Evolutionary conservation across 495 filamentous ascomycete genomes (phyloP).

Genomic region (Bacidia gigantensis): DNA sequence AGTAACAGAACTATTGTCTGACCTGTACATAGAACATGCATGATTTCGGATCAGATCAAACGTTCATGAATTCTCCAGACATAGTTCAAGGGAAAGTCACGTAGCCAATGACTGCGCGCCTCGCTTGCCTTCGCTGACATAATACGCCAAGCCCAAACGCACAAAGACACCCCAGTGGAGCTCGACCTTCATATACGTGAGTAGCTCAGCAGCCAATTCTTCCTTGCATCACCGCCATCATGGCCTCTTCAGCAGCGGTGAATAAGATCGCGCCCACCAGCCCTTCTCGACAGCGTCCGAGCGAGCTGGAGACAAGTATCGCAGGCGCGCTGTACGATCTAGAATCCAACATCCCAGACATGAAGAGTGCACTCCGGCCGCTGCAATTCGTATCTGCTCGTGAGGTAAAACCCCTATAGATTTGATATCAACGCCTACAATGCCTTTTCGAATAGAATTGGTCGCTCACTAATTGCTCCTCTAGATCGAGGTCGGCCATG

Average conservation of each 20-base stretch:
- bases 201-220: background rate
- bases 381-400: conserved; percentile 94
- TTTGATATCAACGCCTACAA: background rate
- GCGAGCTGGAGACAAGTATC: conserved; percentile 88
- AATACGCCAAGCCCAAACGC: conserved; percentile 8
- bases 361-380: conserved; percentile 82
- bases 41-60: too few species aligned
- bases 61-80: too few species aligned
- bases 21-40: too few species aligned
- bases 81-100: too few species aligned
- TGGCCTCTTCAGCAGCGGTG: conserved; percentile 9
- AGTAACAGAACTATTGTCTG: too few species aligned
- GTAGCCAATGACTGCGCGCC: background rate
- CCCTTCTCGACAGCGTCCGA: conserved; percentile 82
- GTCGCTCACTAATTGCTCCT: too few species aligned
- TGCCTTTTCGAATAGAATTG: background rate
- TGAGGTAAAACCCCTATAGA: conserved; percentile 76
- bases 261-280: conserved; percentile 77
- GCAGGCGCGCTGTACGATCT: conserved; percentile 92
- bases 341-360: conserved; percentile 93
- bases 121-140: conserved; percentile 2
- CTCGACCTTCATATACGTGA: background rate
- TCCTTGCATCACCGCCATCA: conserved; percentile 10
- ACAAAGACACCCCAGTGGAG: background rate
- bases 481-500: conserved; percentile 98